A percentile compares a stretch with the other conserved stretches of the same genome.
These are phyloP conservation scores for Alternaria angustiovoidea DNA, from an alignment of 2,329 filamentous ascomycete genomes.

Conservation along the genomic window DNA sequence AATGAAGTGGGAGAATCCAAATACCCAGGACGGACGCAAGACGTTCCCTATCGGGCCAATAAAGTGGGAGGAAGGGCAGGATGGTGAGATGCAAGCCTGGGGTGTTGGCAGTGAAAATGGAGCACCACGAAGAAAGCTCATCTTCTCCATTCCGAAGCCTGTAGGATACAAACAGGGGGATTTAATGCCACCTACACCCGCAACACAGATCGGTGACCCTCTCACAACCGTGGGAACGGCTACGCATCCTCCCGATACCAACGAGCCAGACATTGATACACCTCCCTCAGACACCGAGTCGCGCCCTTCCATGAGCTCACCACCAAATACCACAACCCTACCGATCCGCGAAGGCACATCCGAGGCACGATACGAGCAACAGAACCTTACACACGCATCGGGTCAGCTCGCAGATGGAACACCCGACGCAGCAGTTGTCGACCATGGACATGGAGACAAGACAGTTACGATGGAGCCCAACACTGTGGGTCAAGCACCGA, in stretches of 20 bases:
- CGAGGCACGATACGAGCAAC: slow-evolving; percentile 52
- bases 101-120: slow-evolving; percentile 57
- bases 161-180: slow-evolving; percentile 39
- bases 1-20: slow-evolving; percentile 53
- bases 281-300: slow-evolving; percentile 35
- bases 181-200: slow-evolving; percentile 35
- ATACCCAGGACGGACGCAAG: slow-evolving; percentile 42
- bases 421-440: slow-evolving; percentile 49
- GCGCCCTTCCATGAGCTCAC: slow-evolving; percentile 18
- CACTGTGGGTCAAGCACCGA: slow-evolving; percentile 60
- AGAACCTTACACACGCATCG: slow-evolving; percentile 54
- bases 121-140: slow-evolving; percentile 46
- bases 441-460: slow-evolving; percentile 56
- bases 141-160: slow-evolving; percentile 51
- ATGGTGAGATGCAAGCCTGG: slow-evolving; percentile 55
- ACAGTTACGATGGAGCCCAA: slow-evolving; percentile 57
- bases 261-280: slow-evolving; percentile 28
- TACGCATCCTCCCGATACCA: slow-evolving; percentile 46
- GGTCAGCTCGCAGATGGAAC: slow-evolving; percentile 55
- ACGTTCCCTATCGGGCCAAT: slow-evolving; percentile 59
- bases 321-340: slow-evolving; percentile 26
- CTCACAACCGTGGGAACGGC: slow-evolving; percentile 48
- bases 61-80: slow-evolving; percentile 54
- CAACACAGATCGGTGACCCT: slow-evolving; percentile 30
- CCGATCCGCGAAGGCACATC: slow-evolving; percentile 54